Evolutionary conservation across 2,329 filamentous ascomycete species (phyloP), one percentile per base, ranked within the genome.

Genomic region (Septoria linicola): DNA sequence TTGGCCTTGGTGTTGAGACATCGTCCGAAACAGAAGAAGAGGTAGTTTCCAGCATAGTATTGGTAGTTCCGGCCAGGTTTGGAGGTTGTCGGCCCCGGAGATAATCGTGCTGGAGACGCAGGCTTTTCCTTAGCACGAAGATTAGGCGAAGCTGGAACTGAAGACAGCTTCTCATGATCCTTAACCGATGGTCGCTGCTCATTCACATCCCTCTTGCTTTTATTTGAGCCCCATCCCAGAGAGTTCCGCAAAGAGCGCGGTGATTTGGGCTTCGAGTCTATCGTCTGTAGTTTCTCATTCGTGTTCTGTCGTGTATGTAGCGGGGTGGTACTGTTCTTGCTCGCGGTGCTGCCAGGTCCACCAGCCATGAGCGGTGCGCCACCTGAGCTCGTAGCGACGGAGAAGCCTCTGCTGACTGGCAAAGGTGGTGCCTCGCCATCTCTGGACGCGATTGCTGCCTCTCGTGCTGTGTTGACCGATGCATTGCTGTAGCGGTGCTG

Each of bases 31-130:
- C 88, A 78, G 68, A 84, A 96, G 67, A 99, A 99, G 19, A 90
- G 76, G 0, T 89, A 96, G 66, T 97, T 99, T 39, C 93, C 93
- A 37, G 88, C 82, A 64, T 96, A 97, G 69, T 96, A 96, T 68
- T 97, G 83, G 70, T 92, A 87, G 63, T 96, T 96, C 59, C 80
- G 85, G 44, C 88, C 49, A 34, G 14, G 2, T 21, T 16, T 25
- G 6, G 35, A 19, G 8, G 35, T 13, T 14, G 32, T 46, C 37
- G 20, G 19, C 20, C 14, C 13, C 21, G 39, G 13, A 8, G 3
- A 25, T 13, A 17, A 35, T 19, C 19, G 17, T 10, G 11, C 13
- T 13, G 41, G 41, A 2, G 30, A 25, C 14, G 37, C 27, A 3
- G 25, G 43, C 45, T 60, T 60, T 34, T 64, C 54, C n/a, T 55